Evolutionary conservation across 1,284 basidiomycete species (phyloP).

Genomic region (Trametes sp.): DNA sequence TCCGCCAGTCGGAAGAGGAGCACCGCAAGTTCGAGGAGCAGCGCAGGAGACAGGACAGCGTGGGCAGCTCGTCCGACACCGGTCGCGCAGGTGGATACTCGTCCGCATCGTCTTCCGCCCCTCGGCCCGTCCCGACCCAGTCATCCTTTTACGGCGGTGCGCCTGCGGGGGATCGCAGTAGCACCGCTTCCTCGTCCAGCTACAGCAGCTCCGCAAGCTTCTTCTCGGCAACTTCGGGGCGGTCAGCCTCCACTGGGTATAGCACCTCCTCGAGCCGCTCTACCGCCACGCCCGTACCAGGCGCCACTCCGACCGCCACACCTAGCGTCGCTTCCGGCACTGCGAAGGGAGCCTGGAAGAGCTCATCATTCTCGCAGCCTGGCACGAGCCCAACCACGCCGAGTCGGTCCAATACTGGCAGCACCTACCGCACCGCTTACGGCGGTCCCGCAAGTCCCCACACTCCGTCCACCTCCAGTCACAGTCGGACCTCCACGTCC

Average conservation of each 20-base stretch:
- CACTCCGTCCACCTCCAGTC: conserved; percentile 16
- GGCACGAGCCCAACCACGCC: conserved; percentile 33
- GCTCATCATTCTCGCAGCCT: conserved; percentile 27
- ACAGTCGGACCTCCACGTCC: conserved; percentile 21
- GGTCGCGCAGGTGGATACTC: conserved; percentile 28
- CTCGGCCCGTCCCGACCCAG: conserved; percentile 34
- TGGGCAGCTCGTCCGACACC: conserved; percentile 34
- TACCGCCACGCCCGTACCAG: conserved; percentile 37
- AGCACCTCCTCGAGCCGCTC: conserved; percentile 35
- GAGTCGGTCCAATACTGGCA: conserved; percentile 29
- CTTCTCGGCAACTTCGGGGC: conserved; percentile 33
- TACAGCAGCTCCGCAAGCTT: conserved; percentile 28
- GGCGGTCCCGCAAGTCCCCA: conserved; percentile 27
- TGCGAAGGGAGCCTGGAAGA: conserved; percentile 31
- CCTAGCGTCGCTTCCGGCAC: conserved; percentile 16
- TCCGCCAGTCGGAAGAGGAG: conserved; percentile 27
- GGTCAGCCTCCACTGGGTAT: conserved; percentile 35
- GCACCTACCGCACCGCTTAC: conserved; percentile 26
- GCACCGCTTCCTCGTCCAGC: conserved; percentile 43
- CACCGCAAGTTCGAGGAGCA: conserved; percentile 19
- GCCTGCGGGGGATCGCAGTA: conserved; percentile 39
- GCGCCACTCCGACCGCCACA: conserved; percentile 27
- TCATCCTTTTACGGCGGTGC: conserved; percentile 30
- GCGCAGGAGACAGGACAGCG: conserved; percentile 40
- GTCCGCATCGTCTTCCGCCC: conserved; percentile 30